These are phyloP conservation scores for Heracleum sosnowskyi DNA, from an alignment of 129 eudicot species.

Conservation along the genomic window DNA sequence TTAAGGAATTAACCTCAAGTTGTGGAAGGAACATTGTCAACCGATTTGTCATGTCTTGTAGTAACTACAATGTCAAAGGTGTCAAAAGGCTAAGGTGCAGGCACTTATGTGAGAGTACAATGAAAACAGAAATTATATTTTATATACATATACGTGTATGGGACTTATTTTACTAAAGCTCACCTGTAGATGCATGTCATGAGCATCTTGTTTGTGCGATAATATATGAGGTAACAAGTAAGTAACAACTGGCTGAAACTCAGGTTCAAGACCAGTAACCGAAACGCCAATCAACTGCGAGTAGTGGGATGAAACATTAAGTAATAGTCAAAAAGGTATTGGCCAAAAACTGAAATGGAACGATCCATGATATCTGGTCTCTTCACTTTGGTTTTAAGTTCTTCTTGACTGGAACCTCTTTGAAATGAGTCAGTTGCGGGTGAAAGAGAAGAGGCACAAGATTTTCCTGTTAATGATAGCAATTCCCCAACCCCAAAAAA, in stretches of 20 bases:
- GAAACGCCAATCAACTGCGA: conserved; percentile 83
- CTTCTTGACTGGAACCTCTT: neutral
- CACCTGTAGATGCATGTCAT: conserved; percentile 83
- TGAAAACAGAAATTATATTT: neutral
- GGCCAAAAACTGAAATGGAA: neutral
- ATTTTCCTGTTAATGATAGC: neutral
- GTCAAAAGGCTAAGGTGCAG: conserved; percentile 14
- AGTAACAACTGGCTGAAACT: conserved; percentile 81
- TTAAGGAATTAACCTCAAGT: conserved; percentile 59
- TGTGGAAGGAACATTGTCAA: conserved; percentile 74
- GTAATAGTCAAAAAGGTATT: neutral
- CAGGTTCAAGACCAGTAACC: conserved; percentile 87
- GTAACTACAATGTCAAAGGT: conserved; percentile 56
- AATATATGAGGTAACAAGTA: conserved; percentile 70
- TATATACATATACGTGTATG: neutral
- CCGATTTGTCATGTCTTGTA: conserved; percentile 84
- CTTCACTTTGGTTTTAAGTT: neutral
- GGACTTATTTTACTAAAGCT: conserved; percentile 9
- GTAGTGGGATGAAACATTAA: conserved; percentile 6
- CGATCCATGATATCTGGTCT: neutral
- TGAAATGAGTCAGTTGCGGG: neutral
- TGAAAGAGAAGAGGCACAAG: neutral
- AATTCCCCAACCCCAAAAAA: neutral
- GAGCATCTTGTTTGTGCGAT: conserved; percentile 67
- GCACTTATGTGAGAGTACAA: conserved; percentile 1